Evolutionary conservation across 352 stramenopile genomes (phyloP), one percentile per base, ranked within the genome.

Genomic region (Phytophthora multivora): DNA sequence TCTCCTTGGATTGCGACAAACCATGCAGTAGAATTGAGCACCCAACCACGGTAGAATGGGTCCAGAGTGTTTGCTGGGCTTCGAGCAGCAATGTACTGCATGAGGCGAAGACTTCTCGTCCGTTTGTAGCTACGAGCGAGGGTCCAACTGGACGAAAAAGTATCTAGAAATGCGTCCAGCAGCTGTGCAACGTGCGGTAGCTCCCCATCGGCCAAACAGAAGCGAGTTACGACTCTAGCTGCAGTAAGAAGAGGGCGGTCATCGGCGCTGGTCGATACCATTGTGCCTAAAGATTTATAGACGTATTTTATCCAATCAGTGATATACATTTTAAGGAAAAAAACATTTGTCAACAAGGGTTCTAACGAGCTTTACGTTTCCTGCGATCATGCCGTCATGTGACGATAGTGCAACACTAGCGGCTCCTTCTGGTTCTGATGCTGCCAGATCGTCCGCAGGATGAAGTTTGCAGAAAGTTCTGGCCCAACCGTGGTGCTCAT

Each of bases 391-490:
- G 46, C 51, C 16, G 62, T 57, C 28, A 59, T 26, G 39, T 59
- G 56, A 15, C 77, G 73, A 63, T 88, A 90, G 46, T 85, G 69
- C 35, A 90, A 58, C 30, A 86, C 65, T 18, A 90, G 73, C 25
- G 58, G 71, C 23, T 70, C 63, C 10, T 66, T 62, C 43, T 83
- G 63, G 45, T 78, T 73, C 51, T 86, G 73, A 45, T 71, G 70
- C 35, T 88, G 70, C 82, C 82, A 89, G 33, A 89, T 86, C 36
- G 80, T 89, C 25, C 78, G 77, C 35, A 80, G 63, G 39, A 89
- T 86, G 58, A 91, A 89, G 28, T 79, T 59, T 33, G 87, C 66
- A 18, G 82, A 91, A 5, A 90, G 71, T 26, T 89, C 82, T 12
- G 76, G 80, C 0, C 82, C 82, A 15, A 91, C 78, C 0, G 71